These are phyloP conservation scores for Ophiocordyceps polyrhachis-furcata DNA, from an alignment of 2,329 filamentous ascomycete species.

Conservation along the genomic window DNA sequence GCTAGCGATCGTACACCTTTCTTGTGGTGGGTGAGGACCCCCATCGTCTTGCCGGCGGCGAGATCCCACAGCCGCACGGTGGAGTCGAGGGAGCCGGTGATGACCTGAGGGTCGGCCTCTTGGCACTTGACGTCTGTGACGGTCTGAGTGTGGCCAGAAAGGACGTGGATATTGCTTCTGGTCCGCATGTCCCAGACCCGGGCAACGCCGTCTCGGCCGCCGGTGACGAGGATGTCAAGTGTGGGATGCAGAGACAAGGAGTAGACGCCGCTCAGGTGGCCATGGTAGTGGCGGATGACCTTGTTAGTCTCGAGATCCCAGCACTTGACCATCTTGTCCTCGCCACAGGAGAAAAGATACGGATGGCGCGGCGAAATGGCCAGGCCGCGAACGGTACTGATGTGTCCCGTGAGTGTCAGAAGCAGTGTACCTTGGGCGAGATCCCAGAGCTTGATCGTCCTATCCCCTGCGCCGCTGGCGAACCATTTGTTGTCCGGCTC, in stretches of 20 bases:
- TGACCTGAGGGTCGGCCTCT: conserved; percentile 90
- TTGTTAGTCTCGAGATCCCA: conserved; percentile 99
- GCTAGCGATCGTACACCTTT: conserved; percentile 80
- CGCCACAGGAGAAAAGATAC: conserved; percentile 92
- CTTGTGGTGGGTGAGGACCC: conserved; percentile 93
- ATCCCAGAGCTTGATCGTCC: conserved; percentile 99
- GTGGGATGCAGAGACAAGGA: conserved; percentile 85
- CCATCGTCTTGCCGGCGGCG: conserved; percentile 89
- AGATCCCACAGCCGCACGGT: conserved; percentile 91
- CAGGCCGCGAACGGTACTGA: conserved; percentile 78
- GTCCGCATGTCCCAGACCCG: conserved; percentile 98
- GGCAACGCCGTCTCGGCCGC: conserved; percentile 83
- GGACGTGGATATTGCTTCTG: conserved; percentile 83
- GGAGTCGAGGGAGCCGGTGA: conserved; percentile 79
- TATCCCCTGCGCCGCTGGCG: conserved; percentile 81
- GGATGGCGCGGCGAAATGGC: conserved; percentile 87
- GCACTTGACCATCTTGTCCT: conserved; percentile 99
- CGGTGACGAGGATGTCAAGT: conserved; percentile 84
- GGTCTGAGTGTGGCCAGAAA: conserved; percentile 78
- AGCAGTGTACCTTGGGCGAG: conserved; percentile 69
- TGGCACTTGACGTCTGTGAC: conserved; percentile 82
- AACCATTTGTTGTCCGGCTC: conserved; percentile 98
- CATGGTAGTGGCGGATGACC: conserved; percentile 94
- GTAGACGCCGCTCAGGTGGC: conserved; percentile 90
- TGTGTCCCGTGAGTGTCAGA: conserved; percentile 82